Base-by-base conservation (phyloP, 106 monocot genomes). In the Apostasia shenzhenica region DNA sequence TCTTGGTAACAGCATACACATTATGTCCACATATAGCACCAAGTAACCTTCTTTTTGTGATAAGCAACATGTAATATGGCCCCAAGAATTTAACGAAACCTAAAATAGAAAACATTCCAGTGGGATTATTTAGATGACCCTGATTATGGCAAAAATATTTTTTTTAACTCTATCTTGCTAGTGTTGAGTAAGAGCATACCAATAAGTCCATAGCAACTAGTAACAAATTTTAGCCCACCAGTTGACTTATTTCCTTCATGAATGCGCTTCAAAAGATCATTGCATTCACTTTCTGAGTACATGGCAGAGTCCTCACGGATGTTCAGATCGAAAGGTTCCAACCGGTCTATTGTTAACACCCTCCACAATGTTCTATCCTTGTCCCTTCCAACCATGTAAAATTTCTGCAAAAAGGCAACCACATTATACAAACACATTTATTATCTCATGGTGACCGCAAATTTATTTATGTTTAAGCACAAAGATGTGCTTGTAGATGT, bases 361-460 rank as follows among this genome's bases (percentile, higher is more conserved):
- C 83, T 85, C 87, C 90, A 99, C 26, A 70, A 66, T 14, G 77
- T 80, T 70, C 56, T 78, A 44, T 67, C 78, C 77, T 81, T 85
- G 73, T 99, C 86, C 53, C 78, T 93, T 78, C 99, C 99, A 9
- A 99, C 61, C 79, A 99, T 83, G 75, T 93, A 99, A 75, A 90
- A 93, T 41, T 84, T 90, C 99, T 99, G 83, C 41, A 59, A 63
- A 10, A 68, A 9, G 68, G 26, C 26, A 26, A 26, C 26, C 26
- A 55, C 6, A 49, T 14, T 5, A 6, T 37, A 67, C 9, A 41
- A n/a, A 54, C 14, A 68, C 38, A 71, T 38, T 13, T 43, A 67
- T 8, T 54, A 66, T 40, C 39, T 1, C 57, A 45, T 55, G 57
- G 11, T 10, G n/a, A 57, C 12, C 57, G 14, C 26, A 26, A 26